Conservation (phyloP, 345 rosid species). For the Brassica napus region DNA sequence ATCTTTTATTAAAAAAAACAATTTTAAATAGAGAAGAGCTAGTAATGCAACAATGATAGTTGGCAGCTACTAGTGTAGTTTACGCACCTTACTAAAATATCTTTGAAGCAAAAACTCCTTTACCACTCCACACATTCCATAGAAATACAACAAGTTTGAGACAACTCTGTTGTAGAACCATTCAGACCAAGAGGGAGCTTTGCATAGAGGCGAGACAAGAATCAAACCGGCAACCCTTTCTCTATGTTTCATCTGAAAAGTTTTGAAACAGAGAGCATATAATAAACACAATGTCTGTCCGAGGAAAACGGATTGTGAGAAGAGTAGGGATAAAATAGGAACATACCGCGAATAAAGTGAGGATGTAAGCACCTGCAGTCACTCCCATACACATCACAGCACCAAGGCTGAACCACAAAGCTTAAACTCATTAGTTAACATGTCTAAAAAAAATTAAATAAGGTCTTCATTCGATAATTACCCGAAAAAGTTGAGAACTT, state of each 20-base stretch:
- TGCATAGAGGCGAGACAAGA: conserved; percentile 90
- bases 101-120: conserved; percentile 82
- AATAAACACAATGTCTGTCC: not conserved
- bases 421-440: conserved; percentile 15
- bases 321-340: conserved; percentile 9
- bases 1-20: not conserved
- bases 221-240: conserved; percentile 87
- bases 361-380: conserved; percentile 91
- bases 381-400: conserved; percentile 98
- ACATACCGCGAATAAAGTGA: conserved; percentile 83
- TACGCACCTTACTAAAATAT: conserved; percentile 85
- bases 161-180: conserved; percentile 88
- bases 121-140: conserved; percentile 85
- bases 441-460: not conserved
- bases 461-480: conserved; percentile 27
- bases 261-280: conserved; percentile 21
- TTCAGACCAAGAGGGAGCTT: conserved; percentile 91
- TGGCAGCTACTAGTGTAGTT: not conserved
- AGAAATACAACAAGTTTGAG: conserved; percentile 76
- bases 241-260: conserved; percentile 82
- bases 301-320: not conserved
- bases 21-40: conserved; percentile 2
- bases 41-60: not conserved
- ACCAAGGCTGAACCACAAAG: conserved; percentile 60
- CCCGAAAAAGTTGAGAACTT: conserved; percentile 89